Conservation (phyloP, 306 rosid species). For the Pyrus pyrifolia region DNA sequence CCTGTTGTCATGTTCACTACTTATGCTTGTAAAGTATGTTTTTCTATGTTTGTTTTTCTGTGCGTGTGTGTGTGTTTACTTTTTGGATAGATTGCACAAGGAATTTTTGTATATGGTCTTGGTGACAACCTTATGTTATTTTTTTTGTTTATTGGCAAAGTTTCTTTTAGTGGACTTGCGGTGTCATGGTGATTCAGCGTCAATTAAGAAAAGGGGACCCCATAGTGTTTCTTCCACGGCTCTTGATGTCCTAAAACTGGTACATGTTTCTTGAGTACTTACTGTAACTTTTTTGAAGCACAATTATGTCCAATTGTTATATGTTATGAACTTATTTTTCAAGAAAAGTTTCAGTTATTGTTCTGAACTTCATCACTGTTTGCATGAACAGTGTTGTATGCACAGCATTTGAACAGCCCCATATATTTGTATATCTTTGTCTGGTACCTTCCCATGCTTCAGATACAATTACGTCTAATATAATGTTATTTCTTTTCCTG, state of each 20-base stretch:
- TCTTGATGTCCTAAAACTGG: conserved; percentile 82
- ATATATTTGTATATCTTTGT: not conserved
- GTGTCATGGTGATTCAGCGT: conserved; percentile 90
- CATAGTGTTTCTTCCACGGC: conserved; percentile 82
- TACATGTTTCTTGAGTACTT: conserved; percentile 22
- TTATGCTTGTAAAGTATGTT: not conserved
- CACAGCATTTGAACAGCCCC: not conserved
- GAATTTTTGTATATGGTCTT: not conserved
- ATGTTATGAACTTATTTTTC: not conserved
- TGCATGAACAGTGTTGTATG: not conserved
- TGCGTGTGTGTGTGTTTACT: not conserved
- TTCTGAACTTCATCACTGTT: not conserved
- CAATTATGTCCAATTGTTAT: not conserved
- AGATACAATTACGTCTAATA: not conserved
- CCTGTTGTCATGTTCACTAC: not conserved
- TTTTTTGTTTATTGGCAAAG: conserved; percentile 31
- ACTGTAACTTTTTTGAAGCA: not conserved
- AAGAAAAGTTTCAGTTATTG: not conserved
- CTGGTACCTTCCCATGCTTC: not conserved
- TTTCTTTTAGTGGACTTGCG: conserved; percentile 86
- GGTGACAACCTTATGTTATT: conserved; percentile 16
- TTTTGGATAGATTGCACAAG: not conserved
- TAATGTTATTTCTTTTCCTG: conserved; percentile 16
- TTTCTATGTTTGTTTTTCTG: not conserved
- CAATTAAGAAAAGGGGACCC: conserved; percentile 57